A percentile compares a stretch with the other conserved stretches of the same genome.
phyloP scores from a whole-genome alignment of 2,329 filamentous ascomycete species.

The Sporothrix curviconia region DNA sequence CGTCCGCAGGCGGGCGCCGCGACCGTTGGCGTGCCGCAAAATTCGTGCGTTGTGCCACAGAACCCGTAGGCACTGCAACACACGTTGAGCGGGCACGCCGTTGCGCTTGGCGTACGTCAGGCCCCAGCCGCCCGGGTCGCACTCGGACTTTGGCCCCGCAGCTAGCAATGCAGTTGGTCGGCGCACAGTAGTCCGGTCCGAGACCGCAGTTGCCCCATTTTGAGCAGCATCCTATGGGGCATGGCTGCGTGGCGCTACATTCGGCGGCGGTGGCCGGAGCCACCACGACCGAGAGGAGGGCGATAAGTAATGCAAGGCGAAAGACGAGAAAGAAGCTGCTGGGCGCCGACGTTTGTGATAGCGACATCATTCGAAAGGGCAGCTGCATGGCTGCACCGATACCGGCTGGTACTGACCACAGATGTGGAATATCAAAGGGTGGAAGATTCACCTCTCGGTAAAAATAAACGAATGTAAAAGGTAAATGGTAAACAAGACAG shows the following conservation, averaged over 20 bases:
- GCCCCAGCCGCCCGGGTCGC: conserved; percentile 2
- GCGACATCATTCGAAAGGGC: no score
- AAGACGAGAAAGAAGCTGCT: no score
- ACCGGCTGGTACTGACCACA: no score
- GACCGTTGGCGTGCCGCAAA: conserved; percentile 28
- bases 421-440: no score
- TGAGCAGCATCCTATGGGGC: not conserved
- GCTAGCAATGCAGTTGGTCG: not conserved
- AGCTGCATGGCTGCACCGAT: no score
- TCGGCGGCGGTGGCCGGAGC: not conserved
- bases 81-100: conserved; percentile 25
- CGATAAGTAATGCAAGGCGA: not conserved
- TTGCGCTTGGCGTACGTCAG: conserved; percentile 20
- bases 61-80: conserved; percentile 32
- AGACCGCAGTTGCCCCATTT: conserved; percentile 5
- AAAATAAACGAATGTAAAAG: no score
- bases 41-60: conserved; percentile 28
- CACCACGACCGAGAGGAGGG: not conserved
- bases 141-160: conserved; percentile 10
- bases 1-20: conserved; percentile 18
- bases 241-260: not conserved
- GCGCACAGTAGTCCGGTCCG: not conserved
- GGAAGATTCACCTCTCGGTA: no score
- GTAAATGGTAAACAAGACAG: no score
- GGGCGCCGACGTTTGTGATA: no score